Base-by-base conservation (phyloP, 2,329 filamentous ascomycete species). In the Polytolypa hystricis region DNA sequence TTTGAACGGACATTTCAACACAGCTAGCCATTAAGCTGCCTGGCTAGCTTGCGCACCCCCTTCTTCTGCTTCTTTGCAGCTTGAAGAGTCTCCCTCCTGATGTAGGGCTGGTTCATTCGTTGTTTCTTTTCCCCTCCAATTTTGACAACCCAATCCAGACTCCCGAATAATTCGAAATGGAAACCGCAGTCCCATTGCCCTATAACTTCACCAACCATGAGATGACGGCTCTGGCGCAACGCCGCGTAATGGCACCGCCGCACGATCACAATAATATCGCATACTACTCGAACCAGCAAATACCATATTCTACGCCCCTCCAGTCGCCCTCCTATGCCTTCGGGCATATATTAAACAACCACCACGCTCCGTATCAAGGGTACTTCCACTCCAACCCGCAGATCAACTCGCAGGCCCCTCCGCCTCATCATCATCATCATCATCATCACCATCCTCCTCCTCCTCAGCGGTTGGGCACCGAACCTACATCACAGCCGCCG, bases 151-250 rank as follows among this genome's bases (percentile, higher is more conserved):
- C n/a, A n/a, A n/a, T n/a, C n/a, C n/a, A n/a, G n/a, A n/a, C n/a
- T n/a, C 19, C n/a, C 23, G n/a, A 8, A 18, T 25, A 27, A 30
- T 35, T 38, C 43, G 38, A 43, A 32, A 64, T 64, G 60, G 60
- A 64, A 44, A 54, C 60, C 14, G 52, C 55, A 29, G 58, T 63
- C 35, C 58, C 60, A 6, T 55, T 61, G 23, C 53, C 59, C 19
- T 64, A 60, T 42, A 55, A 58, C 29, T 61, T 60, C 39, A 45
- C 58, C 10, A 50, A 50, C 40, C 60, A 61, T 52, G 49, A 51
- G 25, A 47, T 62, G 33, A 53, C 58, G 16, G 47, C 52, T 11
- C 49, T 58, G 43, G 44, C 53, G 20, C 54, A 55, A 42, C 58
- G 58, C 39, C 60, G 58, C 10, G 49, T 60, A 42, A 53, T 64